These are phyloP conservation scores for Picea mariana DNA, from an alignment of 83 land plant species.

Conservation along the genomic window DNA sequence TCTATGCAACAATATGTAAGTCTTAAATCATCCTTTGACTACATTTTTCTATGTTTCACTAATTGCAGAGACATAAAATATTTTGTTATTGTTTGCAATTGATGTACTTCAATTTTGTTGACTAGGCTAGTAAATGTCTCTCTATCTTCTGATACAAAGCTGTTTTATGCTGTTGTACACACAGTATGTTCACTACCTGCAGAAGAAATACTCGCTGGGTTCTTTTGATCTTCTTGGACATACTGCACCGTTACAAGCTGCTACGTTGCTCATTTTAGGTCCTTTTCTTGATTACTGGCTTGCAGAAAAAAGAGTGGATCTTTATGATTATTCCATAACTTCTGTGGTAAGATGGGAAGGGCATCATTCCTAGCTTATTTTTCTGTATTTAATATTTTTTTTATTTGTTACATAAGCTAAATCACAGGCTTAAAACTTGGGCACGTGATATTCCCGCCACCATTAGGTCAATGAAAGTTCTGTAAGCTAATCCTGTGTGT, in stretches of 20 bases:
- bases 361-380: background rate
- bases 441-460: background rate
- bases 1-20: slow-evolving; percentile 88
- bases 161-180: slow-evolving; percentile 8
- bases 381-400: background rate
- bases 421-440: background rate
- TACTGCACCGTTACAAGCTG: slow-evolving; percentile 71
- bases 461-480: background rate
- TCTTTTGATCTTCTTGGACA: slow-evolving; percentile 73
- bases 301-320: slow-evolving; percentile 44
- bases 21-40: background rate
- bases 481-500: slow-evolving; percentile 6
- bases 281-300: slow-evolving; percentile 68
- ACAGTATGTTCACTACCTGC: slow-evolving; percentile 67
- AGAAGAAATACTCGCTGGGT: slow-evolving; percentile 54
- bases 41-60: background rate
- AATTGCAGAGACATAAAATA: background rate
- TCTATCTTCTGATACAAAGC: background rate
- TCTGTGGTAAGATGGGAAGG: slow-evolving; percentile 45
- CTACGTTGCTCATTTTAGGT: slow-evolving; percentile 40
- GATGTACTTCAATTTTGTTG: background rate
- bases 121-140: background rate
- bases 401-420: background rate
- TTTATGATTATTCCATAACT: slow-evolving; percentile 34
- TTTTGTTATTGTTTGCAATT: background rate